Evolutionary conservation across 1,139 yeast genomes (phyloP), one percentile per base, ranked within the genome.

Genomic region (Yamadazyma aaseri): DNA sequence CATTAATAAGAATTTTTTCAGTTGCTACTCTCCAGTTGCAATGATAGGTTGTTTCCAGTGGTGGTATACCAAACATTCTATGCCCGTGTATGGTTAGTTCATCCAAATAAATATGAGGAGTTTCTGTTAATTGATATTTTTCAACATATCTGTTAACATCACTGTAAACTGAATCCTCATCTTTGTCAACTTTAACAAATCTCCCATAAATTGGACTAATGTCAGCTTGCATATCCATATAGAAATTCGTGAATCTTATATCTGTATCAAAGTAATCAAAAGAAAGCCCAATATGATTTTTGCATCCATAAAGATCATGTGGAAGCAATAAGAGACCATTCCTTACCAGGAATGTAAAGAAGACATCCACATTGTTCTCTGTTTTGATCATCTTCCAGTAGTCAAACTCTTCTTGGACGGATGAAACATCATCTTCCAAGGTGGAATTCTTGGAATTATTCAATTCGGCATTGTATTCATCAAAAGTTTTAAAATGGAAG

Each of bases 11-110:
- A 11, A 89, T 61, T 4, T 65, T 65, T 7, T 89, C 95, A 2
- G 84, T 56, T 20, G 76, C 77, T 45, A 90, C 76, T 44, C 85
- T 90, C 97, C 97, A 92, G 43, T 86, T 82, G 52, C 96, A 89
- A 45, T 76, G 79, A 52, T 86, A 92, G 0, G 97, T 86, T 1
- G 92, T 86, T 53, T 86, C 95, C 2, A 72, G 67, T 0, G 97
- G 97, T 0, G 96, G 96, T 1, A 87, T 56, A 0, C 98, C 97
- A 66, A 89, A 87, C 80, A 89, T 78, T 51, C 97, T 71, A 54
- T 90, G 96, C 1, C 96, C 92, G 56, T 85, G 95, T 11, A 86
- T 70, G 4, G 71, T 53, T 16, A 89, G 53, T 0, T 89, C 87
- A 47, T 81, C 85, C 31, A 86, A 71, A 9, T 63, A 56, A 10